Evolutionary conservation across 129 eudicot genomes (phyloP).

Genomic region (Lactuca sativa): DNA sequence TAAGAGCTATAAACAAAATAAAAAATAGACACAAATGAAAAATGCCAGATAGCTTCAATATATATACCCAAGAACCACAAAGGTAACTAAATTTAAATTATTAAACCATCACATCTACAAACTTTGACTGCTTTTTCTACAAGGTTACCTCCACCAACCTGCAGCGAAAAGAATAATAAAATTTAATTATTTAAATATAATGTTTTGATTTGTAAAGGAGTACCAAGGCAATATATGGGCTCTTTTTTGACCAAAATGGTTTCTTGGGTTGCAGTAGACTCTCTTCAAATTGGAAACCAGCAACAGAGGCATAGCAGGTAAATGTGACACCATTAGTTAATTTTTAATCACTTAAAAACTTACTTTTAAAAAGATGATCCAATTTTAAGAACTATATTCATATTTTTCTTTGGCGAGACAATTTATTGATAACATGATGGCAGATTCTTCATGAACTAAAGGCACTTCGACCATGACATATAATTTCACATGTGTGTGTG

Average conservation of each 20-base stretch:
- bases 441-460: too few species aligned
- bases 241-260: conserved; percentile 32
- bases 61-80: too few species aligned
- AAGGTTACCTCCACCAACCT: conserved; percentile 84
- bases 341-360: too few species aligned
- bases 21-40: too few species aligned
- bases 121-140: conserved; percentile 64
- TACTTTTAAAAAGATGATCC: too few species aligned
- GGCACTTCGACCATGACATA: too few species aligned
- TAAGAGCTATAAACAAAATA: too few species aligned
- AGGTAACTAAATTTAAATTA: neutral
- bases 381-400: too few species aligned
- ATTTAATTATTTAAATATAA: neutral
- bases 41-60: too few species aligned
- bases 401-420: too few species aligned
- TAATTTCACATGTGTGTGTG: too few species aligned
- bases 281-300: conserved; percentile 83
- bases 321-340: conserved; percentile 79
- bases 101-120: conserved; percentile 65
- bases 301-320: conserved; percentile 60
- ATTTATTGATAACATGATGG: too few species aligned
- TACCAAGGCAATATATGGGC: conserved; percentile 72
- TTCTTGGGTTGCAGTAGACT: conserved; percentile 56
- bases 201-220: conserved; percentile 9
- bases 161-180: conserved; percentile 19